phyloP scores from a whole-genome alignment of 2,329 filamentous ascomycete species.

The Ophiocordyceps robertsii region DNA sequence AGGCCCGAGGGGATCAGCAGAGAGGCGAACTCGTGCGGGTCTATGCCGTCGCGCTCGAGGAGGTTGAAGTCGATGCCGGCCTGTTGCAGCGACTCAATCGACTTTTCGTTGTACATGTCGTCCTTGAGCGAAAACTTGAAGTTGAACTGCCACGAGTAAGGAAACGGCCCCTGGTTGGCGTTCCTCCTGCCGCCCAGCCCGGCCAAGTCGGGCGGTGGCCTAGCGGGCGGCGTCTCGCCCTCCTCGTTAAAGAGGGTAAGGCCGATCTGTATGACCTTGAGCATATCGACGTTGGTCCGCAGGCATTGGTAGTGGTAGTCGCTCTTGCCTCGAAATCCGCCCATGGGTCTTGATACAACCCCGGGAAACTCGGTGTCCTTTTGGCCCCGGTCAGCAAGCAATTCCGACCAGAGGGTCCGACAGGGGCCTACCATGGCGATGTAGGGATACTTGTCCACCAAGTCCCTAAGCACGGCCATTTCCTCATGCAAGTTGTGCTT shows the following conservation, averaged over 20 bases:
- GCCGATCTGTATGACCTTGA: conserved; percentile 95
- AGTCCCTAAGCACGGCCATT: conserved; percentile 68
- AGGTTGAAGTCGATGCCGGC: conserved; percentile 85
- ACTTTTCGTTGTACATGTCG: conserved; percentile 96
- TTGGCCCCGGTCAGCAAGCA: neutral
- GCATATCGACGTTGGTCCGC: conserved; percentile 89
- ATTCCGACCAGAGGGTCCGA: neutral
- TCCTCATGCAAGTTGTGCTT: conserved; percentile 82
- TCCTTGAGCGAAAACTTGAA: conserved; percentile 90
- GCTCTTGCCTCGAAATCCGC: conserved; percentile 84
- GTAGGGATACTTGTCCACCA: conserved; percentile 86
- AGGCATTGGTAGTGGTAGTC: conserved; percentile 98
- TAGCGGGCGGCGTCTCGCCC: conserved; percentile 70
- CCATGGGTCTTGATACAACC: conserved; percentile 90
- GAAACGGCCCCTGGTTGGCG: conserved; percentile 40
- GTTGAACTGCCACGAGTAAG: conserved; percentile 98
- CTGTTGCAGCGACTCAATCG: conserved; percentile 78
- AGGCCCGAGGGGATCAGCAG: conserved; percentile 85
- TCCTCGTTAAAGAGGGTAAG: conserved; percentile 87
- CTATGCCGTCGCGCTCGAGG: conserved; percentile 79
- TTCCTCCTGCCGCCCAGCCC: conserved; percentile 23
- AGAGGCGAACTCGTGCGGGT: conserved; percentile 77
- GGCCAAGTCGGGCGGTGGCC: conserved; percentile 36
- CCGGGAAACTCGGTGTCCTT: conserved; percentile 98
- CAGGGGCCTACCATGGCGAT: conserved; percentile 70